These are phyloP conservation scores for Cytospora piceicola DNA, from an alignment of 2,329 filamentous ascomycete genomes.

Conservation along the genomic window DNA sequence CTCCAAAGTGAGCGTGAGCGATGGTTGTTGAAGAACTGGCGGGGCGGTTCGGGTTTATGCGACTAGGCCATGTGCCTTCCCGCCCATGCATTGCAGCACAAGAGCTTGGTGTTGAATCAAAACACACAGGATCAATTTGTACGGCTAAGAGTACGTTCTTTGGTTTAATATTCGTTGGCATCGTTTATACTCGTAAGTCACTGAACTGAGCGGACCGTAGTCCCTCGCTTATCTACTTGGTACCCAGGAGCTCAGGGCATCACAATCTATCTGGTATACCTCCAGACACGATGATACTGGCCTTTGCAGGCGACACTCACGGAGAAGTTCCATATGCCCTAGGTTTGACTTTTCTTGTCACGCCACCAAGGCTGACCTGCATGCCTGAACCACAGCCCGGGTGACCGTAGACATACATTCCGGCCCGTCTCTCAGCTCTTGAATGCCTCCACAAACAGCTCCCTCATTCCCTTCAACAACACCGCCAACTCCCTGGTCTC, in stretches of 20 bases:
- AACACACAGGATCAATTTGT: not conserved
- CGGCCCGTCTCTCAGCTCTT: slow-evolving; percentile 47
- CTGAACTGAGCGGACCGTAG: not conserved
- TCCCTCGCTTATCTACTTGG: not conserved
- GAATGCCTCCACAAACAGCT: slow-evolving; percentile 72
- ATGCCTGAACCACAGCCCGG: not conserved
- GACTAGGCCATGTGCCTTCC: not conserved
- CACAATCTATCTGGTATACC: not conserved
- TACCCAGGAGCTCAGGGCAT: not conserved
- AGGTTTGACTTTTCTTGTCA: not conserved
- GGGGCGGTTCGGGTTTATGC: not conserved
- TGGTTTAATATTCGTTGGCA: not conserved
- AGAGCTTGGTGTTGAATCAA: not conserved
- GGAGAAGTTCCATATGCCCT: not conserved
- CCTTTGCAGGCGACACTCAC: not conserved
- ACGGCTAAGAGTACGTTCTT: not conserved
- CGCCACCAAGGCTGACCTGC: not conserved
- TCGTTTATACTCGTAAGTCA: not conserved
- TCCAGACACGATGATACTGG: not conserved
- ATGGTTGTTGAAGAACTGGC: not conserved
- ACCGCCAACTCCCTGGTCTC: slow-evolving; percentile 74
- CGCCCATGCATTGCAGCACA: not conserved
- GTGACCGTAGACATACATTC: not conserved
- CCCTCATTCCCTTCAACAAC: slow-evolving; percentile 81
- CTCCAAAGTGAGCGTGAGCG: not conserved